Base-by-base conservation (phyloP, 78 protist genomes). In the Pirum gemmata region DNA sequence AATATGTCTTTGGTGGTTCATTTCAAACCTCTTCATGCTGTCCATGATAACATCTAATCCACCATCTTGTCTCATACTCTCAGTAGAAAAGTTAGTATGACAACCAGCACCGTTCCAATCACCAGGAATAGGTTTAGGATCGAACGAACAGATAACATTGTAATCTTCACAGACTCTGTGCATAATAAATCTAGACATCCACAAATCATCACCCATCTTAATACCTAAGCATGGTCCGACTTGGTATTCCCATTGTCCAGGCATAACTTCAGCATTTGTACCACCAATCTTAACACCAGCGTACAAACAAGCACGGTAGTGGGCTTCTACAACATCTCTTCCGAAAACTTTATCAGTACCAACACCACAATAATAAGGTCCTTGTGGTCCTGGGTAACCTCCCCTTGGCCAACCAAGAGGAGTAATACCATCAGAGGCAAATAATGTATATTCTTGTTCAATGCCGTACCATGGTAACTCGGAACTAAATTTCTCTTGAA, bases 101-200 rank as follows among this genome's bases (percentile, higher is more conserved):
- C 95, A 92, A 72, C 97, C 97, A 1, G 95, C 89, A 27, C 97
- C 97, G 93, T 94, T 95, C 97, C 97, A 95, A 93, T 95, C 97
- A 33, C 95, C 95, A 27, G 51, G 35, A 76, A 95, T 89, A 27
- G 97, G 97, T 94, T 95, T 95, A 86, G 97, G 95, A 87, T 92
- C 96, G 83, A 92, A 90, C n/a, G 92, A 83, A 51, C 76, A 38
- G 33, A 36, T 41, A 31, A 95, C 85, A 38, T 87, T 83, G 79
- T 84, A 88, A 67, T 91, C 91, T 91, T 95, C 97, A 41, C 90
- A 73, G 82, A 93, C 91, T 51, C 94, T 93, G 82, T 84, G 73
- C 88, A 93, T 51, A 77, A 93, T 36, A 91, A 35, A 93, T 1
- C 93, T 91, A 40, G 96, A 26, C 29, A 90, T 25, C 89, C 13